These are phyloP conservation scores for Trichophyton equinum DNA, from an alignment of 2,329 filamentous ascomycete species.

Conservation along the genomic window DNA sequence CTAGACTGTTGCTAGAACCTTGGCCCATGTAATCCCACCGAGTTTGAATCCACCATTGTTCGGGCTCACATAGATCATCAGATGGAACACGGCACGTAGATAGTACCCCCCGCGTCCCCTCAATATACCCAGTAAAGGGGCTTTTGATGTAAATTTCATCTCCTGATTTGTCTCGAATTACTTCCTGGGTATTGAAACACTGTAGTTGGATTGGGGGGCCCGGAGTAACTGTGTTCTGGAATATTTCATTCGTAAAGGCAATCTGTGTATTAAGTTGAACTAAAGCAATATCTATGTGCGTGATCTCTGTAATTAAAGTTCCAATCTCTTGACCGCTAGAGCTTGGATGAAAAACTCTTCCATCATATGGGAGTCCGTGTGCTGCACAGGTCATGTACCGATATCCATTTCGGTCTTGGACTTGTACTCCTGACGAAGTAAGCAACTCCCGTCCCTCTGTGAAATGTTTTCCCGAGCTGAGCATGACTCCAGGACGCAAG, in stretches of 20 bases:
- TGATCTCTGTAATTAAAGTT: not conserved
- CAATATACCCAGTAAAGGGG: not conserved
- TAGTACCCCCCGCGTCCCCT: not conserved
- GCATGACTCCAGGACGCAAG: slow-evolving; percentile 11
- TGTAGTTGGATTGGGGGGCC: not conserved
- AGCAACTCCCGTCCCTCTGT: not conserved
- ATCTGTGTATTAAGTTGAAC: not conserved
- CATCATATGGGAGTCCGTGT: not conserved
- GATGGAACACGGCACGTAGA: not conserved
- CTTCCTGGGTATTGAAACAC: not conserved
- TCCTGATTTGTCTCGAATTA: not conserved
- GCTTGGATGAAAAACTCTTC: not conserved
- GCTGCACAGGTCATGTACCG: not conserved
- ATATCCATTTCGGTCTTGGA: not conserved
- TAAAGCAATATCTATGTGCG: not conserved
- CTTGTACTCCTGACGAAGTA: slow-evolving; percentile 1
- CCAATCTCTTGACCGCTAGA: not conserved
- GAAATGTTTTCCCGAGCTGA: not conserved
- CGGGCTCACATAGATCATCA: slow-evolving; percentile 1
- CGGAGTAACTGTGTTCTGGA: not conserved
- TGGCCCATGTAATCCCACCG: slow-evolving; percentile 14
- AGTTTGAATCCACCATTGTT: slow-evolving; percentile 7
- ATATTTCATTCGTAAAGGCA: not conserved
- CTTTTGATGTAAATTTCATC: not conserved
- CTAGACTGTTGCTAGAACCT: not conserved